These are phyloP conservation scores for Cordyceps tenuipes DNA, from an alignment of 2,329 filamentous ascomycete genomes.

Conservation along the genomic window DNA sequence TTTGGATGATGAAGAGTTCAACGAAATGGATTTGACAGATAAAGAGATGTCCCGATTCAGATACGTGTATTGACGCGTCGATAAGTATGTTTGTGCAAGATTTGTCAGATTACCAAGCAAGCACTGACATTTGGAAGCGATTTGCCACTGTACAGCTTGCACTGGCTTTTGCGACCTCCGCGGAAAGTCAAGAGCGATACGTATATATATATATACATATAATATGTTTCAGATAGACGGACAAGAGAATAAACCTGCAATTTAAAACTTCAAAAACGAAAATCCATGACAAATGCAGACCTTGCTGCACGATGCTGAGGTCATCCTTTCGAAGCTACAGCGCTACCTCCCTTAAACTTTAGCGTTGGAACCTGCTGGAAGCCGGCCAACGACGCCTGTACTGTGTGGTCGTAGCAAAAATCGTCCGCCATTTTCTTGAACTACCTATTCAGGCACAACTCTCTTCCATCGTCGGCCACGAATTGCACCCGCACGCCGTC, in stretches of 20 bases:
- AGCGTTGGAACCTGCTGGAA: background rate
- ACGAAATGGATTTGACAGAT: constrained; percentile 39
- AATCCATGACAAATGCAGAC: background rate
- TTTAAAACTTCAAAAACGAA: background rate
- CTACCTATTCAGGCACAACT: background rate
- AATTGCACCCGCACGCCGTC: background rate
- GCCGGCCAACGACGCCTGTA: background rate
- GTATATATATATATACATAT: too few relatives aligned
- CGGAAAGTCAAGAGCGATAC: too few relatives aligned
- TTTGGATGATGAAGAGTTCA: background rate
- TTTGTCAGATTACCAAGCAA: background rate
- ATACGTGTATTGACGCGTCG: constrained; percentile 28
- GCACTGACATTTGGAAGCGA: background rate
- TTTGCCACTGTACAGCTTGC: background rate
- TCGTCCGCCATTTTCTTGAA: too few relatives aligned
- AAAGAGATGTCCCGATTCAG: constrained; percentile 44
- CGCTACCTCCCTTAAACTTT: background rate
- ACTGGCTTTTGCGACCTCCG: too few relatives aligned
- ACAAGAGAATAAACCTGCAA: too few relatives aligned
- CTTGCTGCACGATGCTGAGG: background rate
- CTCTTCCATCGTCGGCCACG: background rate
- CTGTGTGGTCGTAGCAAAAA: background rate
- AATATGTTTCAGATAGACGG: too few relatives aligned
- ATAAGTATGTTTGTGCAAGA: background rate
- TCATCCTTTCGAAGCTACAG: background rate